phyloP scores from a whole-genome alignment of 331 rosid species.

The Spiraea crenata region DNA sequence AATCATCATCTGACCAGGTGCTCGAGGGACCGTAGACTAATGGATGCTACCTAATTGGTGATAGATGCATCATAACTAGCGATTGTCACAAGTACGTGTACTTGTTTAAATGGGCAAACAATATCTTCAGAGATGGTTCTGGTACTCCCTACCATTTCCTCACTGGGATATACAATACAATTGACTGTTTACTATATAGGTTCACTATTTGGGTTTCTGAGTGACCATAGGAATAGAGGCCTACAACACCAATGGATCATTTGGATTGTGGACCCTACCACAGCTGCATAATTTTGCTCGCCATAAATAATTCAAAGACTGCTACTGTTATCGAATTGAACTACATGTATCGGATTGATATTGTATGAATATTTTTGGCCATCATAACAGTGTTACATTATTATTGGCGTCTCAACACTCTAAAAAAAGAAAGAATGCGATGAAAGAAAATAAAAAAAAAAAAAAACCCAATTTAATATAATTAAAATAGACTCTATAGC shows the following conservation, averaged over 20 bases:
- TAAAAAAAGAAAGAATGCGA: too few relatives aligned
- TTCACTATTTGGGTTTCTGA: conserved; percentile 9
- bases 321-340: too few relatives aligned
- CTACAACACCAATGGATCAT: neutral
- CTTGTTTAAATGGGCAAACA: conserved; percentile 47
- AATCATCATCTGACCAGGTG: conserved; percentile 37
- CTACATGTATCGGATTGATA: too few relatives aligned
- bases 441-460: too few relatives aligned
- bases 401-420: too few relatives aligned
- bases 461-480: too few relatives aligned
- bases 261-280: neutral
- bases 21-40: conserved; percentile 18
- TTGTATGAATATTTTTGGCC: too few relatives aligned
- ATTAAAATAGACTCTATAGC: too few relatives aligned
- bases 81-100: conserved; percentile 8
- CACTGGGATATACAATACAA: neutral
- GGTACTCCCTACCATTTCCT: conserved; percentile 40
- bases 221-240: neutral
- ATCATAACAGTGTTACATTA: too few relatives aligned
- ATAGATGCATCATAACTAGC: conserved; percentile 26
- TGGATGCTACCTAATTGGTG: conserved; percentile 21
- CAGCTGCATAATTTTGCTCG: neutral
- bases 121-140: conserved; percentile 26
- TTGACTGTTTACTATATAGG: neutral
- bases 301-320: neutral